Evolutionary conservation across 2,329 filamentous ascomycete genomes (phyloP).

Genomic region (Diaporthe vexans): DNA sequence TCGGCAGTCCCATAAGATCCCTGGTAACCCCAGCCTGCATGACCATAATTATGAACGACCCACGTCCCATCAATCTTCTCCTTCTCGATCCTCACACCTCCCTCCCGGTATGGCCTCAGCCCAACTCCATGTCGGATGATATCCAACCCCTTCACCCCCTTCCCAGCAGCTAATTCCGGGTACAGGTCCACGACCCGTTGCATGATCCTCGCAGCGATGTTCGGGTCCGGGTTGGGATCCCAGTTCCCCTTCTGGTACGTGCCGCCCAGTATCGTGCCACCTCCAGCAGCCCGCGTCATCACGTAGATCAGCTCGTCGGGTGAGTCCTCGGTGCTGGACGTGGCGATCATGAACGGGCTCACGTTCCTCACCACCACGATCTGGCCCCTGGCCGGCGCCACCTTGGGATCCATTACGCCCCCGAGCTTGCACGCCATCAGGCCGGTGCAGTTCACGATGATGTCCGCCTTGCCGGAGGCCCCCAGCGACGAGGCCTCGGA

Average conservation of each 20-base stretch:
- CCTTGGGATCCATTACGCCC: slow-evolving; percentile 81
- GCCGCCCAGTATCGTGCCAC: slow-evolving; percentile 89
- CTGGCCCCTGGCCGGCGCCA: slow-evolving; percentile 86
- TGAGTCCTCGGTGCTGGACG: slow-evolving; percentile 81
- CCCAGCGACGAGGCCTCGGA: slow-evolving; percentile 75
- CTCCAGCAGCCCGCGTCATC: slow-evolving; percentile 85
- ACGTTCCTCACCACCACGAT: slow-evolving; percentile 87
- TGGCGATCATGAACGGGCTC: slow-evolving; percentile 76
- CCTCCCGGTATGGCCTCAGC: slow-evolving; percentile 79
- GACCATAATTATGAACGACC: slow-evolving; percentile 87
- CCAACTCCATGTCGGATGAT: slow-evolving; percentile 88
- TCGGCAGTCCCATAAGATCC: slow-evolving; percentile 79
- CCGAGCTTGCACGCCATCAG: slow-evolving; percentile 81
- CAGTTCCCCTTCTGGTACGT: slow-evolving; percentile 85
- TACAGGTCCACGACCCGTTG: slow-evolving; percentile 76
- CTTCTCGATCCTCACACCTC: slow-evolving; percentile 81
- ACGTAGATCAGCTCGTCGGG: slow-evolving; percentile 81
- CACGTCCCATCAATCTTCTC: slow-evolving; percentile 74
- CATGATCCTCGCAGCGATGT: slow-evolving; percentile 88
- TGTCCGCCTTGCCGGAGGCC: slow-evolving; percentile 69
- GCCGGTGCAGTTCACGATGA: slow-evolving; percentile 90
- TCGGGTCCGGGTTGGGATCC: slow-evolving; percentile 84
- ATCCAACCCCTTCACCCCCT: slow-evolving; percentile 80
- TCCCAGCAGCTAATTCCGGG: slow-evolving; percentile 73
- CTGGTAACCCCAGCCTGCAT: slow-evolving; percentile 83